Conservation (phyloP, 768 basidiomycete genomes). For the Postia placenta region DNA sequence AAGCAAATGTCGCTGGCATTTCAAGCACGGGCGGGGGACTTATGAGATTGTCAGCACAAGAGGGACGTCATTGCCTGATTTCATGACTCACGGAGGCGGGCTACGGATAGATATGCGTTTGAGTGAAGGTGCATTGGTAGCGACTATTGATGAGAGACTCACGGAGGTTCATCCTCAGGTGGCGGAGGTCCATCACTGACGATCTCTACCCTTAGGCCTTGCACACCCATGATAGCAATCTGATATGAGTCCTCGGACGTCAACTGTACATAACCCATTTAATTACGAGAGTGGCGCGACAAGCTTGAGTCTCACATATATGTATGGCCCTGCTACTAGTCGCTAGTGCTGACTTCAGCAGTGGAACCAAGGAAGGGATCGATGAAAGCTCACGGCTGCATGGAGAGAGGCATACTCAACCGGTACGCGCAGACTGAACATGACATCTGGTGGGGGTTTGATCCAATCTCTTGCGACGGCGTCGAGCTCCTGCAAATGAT, state of each 20-base stretch:
- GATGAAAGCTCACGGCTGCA: slow-evolving; percentile 56
- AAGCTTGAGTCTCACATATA: slow-evolving; percentile 51
- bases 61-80: background rate
- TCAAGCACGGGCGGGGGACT: slow-evolving; percentile 71
- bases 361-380: background rate
- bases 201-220: slow-evolving; percentile 80
- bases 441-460: slow-evolving; percentile 75
- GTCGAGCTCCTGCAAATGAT: slow-evolving; percentile 63
- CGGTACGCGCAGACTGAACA: slow-evolving; percentile 73
- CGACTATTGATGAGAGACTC: slow-evolving; percentile 26
- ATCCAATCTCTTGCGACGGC: slow-evolving; percentile 79
- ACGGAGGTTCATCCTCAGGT: slow-evolving; percentile 74
- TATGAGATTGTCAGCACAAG: slow-evolving; percentile 1
- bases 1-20: slow-evolving; percentile 81
- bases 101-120: slow-evolving; percentile 20
- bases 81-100: slow-evolving; percentile 43
- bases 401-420: slow-evolving; percentile 85
- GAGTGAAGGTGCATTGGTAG: background rate
- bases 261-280: slow-evolving; percentile 37
- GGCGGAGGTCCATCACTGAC: slow-evolving; percentile 82
- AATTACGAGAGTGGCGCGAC: slow-evolving; percentile 4
- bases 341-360: slow-evolving; percentile 38
- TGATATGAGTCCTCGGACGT: slow-evolving; percentile 85
- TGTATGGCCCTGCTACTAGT: slow-evolving; percentile 74
- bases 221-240: slow-evolving; percentile 79